These are phyloP conservation scores for Suillus ampliporus DNA, from an alignment of 768 basidiomycete species.

Conservation along the genomic window DNA sequence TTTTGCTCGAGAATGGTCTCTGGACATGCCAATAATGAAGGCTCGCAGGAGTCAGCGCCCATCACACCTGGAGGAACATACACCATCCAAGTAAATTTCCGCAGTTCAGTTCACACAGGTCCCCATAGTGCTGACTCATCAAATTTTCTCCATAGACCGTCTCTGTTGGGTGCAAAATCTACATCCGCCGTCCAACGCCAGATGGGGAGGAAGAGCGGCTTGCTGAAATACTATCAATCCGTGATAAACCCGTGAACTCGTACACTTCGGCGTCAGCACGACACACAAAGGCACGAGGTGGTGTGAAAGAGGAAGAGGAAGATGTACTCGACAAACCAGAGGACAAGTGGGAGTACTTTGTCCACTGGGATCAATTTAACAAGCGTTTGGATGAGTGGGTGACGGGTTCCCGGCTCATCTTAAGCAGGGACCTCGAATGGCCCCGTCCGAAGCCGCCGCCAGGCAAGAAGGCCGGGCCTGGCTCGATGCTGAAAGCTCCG, in stretches of 20 bases:
- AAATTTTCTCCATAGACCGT: constrained; percentile 61
- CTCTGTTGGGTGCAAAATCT: constrained; percentile 94
- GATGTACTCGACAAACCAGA: constrained; percentile 60
- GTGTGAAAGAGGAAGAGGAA: constrained; percentile 52
- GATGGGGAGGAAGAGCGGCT: constrained; percentile 88
- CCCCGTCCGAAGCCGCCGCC: constrained; percentile 82
- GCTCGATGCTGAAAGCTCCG: constrained; percentile 54
- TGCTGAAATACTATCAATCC: constrained; percentile 94
- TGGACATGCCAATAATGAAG: constrained; percentile 37
- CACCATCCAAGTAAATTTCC: constrained; percentile 62
- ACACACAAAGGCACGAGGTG: constrained; percentile 46
- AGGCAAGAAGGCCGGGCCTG: constrained; percentile 56
- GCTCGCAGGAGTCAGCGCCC: constrained; percentile 57
- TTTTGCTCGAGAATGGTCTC: constrained; percentile 33
- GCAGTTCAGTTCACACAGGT: constrained; percentile 32
- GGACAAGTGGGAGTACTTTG: constrained; percentile 92
- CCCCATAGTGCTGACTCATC: constrained; percentile 41
- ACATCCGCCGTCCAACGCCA: constrained; percentile 79
- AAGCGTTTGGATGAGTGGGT: constrained; percentile 99
- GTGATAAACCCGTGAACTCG: constrained; percentile 77
- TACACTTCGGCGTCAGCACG: constrained; percentile 47
- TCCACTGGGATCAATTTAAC: constrained; percentile 99
- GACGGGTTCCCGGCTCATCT: constrained; percentile 81
- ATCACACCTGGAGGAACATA: constrained; percentile 80
- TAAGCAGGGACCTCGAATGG: constrained; percentile 91